A percentile compares a stretch with the other conserved stretches of the same genome.
These are phyloP conservation scores for Drechslerella dactyloides DNA, from an alignment of 2,329 filamentous ascomycete species.

Conservation along the genomic window DNA sequence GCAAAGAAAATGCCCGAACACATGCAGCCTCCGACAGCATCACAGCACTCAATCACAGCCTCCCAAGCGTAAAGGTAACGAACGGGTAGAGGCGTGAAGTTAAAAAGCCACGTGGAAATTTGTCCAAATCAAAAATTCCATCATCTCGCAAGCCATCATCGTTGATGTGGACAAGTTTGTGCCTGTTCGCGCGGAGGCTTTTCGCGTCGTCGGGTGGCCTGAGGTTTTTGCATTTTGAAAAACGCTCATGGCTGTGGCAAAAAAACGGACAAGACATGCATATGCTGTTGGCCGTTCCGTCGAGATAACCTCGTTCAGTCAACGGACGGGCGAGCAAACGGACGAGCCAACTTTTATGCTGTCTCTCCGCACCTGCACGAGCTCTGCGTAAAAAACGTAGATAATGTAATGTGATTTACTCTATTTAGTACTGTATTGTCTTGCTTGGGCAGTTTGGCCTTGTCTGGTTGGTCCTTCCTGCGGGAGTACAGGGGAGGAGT, in stretches of 20 bases:
- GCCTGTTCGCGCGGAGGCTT: slow-evolving; percentile 19
- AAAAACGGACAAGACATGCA: background rate
- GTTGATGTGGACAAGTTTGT: no score
- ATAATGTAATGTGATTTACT: no score
- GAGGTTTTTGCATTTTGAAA: slow-evolving; percentile 2
- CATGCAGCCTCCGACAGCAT: slow-evolving; percentile 7
- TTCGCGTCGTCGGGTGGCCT: background rate
- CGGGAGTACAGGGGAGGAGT: background rate
- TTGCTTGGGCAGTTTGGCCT: no score
- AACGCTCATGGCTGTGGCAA: slow-evolving; percentile 36
- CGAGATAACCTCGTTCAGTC: no score
- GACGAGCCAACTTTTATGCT: no score
- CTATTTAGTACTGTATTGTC: no score
- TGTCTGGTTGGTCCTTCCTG: no score
- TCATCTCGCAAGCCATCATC: background rate
- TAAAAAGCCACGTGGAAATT: slow-evolving; percentile 51
- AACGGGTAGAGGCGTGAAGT: slow-evolving; percentile 40
- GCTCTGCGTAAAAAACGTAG: no score
- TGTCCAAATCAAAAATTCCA: slow-evolving; percentile 9
- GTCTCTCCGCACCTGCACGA: no score
- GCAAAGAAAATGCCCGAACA: slow-evolving; percentile 14
- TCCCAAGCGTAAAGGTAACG: slow-evolving; percentile 4
- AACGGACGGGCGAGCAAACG: no score
- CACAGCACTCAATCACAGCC: background rate
- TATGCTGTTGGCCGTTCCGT: no score